Base-by-base conservation (phyloP, 2,329 filamentous ascomycete genomes). In the Nemania abortiva region DNA sequence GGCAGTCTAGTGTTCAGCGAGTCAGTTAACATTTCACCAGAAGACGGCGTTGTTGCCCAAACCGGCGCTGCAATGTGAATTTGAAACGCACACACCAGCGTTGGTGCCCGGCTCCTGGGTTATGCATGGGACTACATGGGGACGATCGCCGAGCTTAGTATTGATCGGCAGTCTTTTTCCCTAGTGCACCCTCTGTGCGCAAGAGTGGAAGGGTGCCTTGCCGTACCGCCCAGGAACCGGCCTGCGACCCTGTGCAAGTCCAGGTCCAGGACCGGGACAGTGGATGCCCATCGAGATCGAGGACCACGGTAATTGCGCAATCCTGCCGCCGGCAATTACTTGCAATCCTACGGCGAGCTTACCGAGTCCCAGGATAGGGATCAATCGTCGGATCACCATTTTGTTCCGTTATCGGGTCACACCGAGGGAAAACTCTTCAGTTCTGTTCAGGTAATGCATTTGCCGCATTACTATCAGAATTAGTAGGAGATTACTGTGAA, bases 291-390 rank as follows among this genome's bases (percentile, higher is more conserved):
- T 49, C 45, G 18, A n/a, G 31, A 34, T 34, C 31, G 20, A n/a
- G 15, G n/a, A 13, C 6, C 20, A 49, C 45, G 45, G 45, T 49
- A 49, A 34, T 34, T 34, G 45, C 18, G 20, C 18, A 22, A 50
- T 50, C 47, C 20, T 50, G 47, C 47, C 47, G 47, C 47, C 47
- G 47, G 47, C 47, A 50, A 50, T n/a, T n/a, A n/a, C n/a, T 50
- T 50, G 20, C 20, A 22, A 24, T n/a, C 3, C 42, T 24, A 15
- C 47, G 47, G 47, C 47, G 15, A 50, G 47, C 15, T 27, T 18
- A 50, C 47, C 47, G 47, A 18, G 24, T 50, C 47, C 47, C 47
- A 50, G 47, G 47, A 27, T 18, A 50, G 47, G 47, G 47, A n/a
- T 50, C 47, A n/a, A n/a, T n/a, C n/a, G n/a, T n/a, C n/a, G n/a